Evolutionary conservation across 228 moss, liverwort and hornwort species (phyloP), one percentile per base, ranked within the genome.

Genomic region (Sphagnum fallax): DNA sequence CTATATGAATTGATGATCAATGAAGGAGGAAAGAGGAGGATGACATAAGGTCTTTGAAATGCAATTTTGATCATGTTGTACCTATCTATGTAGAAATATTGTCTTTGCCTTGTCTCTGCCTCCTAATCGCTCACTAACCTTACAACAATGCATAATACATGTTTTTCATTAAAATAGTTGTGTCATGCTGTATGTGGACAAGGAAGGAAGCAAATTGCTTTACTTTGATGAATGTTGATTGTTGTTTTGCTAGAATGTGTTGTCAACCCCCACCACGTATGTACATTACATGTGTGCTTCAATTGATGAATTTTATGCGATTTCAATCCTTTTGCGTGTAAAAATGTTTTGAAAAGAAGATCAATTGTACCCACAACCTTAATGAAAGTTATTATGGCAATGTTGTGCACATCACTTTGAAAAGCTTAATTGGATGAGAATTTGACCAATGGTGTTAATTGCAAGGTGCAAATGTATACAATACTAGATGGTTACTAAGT

Each of bases 391-490:
- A 62, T 9, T 6, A 2, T 50, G 32, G 4, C 12, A 50, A 32
- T 63, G 10, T 5, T 4, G 48, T 48, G 4, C 18, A 18, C 18
- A 18, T 15, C 7, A 6, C 15, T 6, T 2, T 11, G 3, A 0
- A 57, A 6, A 9, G 6, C 15, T 57, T 0, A 13, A n/a, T 5
- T 1, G 5, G 15, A 60, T 0, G 3, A 18, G 50, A 48, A 67
- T 78, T 91, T 95, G 69, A 95, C 92, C 52, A 87, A 78, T 67
- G 75, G 58, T 78, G 58, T 86, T 89, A 78, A 74, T 83, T 83
- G 84, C 66, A 76, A 66, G 76, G 59, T 92, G 92, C 84, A 88
- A 85, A 85, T 83, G 78, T 85, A 86, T 71, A 68, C 82, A 18
- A 73, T 87, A 16, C 71, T 87, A 77, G 80, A 84, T 92, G 87